Evolutionary conservation across 805 yeast genomes (phyloP).

Genomic region (Metschnikowia picachoensis): DNA sequence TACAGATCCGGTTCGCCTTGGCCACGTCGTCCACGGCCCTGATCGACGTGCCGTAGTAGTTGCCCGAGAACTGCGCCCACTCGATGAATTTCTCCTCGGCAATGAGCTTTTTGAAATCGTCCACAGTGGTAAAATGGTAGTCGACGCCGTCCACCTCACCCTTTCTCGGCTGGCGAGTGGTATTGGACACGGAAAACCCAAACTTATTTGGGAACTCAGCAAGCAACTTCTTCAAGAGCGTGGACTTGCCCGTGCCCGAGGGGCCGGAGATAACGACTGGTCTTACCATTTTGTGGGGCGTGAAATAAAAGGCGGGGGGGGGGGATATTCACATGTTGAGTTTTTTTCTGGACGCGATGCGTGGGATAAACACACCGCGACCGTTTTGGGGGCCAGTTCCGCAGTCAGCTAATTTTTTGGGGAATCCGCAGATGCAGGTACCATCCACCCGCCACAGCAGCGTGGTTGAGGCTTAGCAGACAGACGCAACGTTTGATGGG

Average conservation of each 20-base stretch:
- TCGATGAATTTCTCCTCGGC: slow-evolving; percentile 79
- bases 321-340: neutral
- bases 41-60: slow-evolving; percentile 92
- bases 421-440: neutral
- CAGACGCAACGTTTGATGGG: no score
- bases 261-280: slow-evolving; percentile 98
- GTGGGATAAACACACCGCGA: slow-evolving; percentile 5
- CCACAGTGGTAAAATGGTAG: slow-evolving; percentile 81
- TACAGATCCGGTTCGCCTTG: slow-evolving; percentile 67
- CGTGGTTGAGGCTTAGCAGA: no score
- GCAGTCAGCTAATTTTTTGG: neutral
- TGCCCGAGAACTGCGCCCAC: slow-evolving; percentile 98
- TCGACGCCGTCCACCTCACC: slow-evolving; percentile 91
- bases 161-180: slow-evolving; percentile 86
- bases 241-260: slow-evolving; percentile 94
- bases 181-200: slow-evolving; percentile 92
- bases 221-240: slow-evolving; percentile 82
- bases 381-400: neutral
- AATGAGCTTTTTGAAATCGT: slow-evolving; percentile 73
- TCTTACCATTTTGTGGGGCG: slow-evolving; percentile 37
- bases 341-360: slow-evolving; percentile 4
- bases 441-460: no score
- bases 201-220: slow-evolving; percentile 86
- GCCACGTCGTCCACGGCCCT: slow-evolving; percentile 77
- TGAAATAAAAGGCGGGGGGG: no score